phyloP scores from a whole-genome alignment of 441 rosid species.

The Gossypium laxum region DNA sequence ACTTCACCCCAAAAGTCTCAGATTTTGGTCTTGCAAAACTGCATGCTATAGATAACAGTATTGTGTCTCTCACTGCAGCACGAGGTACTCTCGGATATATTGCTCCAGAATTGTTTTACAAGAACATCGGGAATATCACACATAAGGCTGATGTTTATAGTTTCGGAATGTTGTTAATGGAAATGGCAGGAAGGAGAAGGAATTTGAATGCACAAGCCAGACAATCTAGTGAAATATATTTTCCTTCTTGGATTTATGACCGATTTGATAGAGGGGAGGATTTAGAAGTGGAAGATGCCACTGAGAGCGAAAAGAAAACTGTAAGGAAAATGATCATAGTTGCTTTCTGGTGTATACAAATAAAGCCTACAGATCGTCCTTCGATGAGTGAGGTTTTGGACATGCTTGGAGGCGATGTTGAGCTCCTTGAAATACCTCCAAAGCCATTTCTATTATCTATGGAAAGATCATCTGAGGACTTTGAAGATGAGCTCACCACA shows the following conservation, averaged over 20 bases:
- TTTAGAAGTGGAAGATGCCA: neutral
- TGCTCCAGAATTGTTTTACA: slow-evolving; percentile 8
- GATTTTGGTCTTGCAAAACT: slow-evolving; percentile 20
- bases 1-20: slow-evolving; percentile 11
- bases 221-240: slow-evolving; percentile 11
- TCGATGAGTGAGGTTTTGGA: slow-evolving; percentile 17
- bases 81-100: slow-evolving; percentile 16
- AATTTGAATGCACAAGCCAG: neutral
- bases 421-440: slow-evolving; percentile 12
- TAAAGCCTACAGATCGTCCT: slow-evolving; percentile 8
- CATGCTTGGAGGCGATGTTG: slow-evolving; percentile 15
- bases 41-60: neutral
- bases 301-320: neutral
- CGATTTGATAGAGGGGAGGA: slow-evolving; percentile 2
- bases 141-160: slow-evolving; percentile 16
- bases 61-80: neutral
- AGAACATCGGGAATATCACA: slow-evolving; percentile 14
- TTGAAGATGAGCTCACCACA: neutral
- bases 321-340: slow-evolving; percentile 7
- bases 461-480: neutral
- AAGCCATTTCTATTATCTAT: neutral
- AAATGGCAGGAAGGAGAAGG: slow-evolving; percentile 16
- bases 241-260: slow-evolving; percentile 13
- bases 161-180: slow-evolving; percentile 7
- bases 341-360: slow-evolving; percentile 19